Percentiles rank a stretch among this genome's conserved stretches.
Conservation (phyloP, 73 alveolate genomes). For the Loxodes magnus region DNA sequence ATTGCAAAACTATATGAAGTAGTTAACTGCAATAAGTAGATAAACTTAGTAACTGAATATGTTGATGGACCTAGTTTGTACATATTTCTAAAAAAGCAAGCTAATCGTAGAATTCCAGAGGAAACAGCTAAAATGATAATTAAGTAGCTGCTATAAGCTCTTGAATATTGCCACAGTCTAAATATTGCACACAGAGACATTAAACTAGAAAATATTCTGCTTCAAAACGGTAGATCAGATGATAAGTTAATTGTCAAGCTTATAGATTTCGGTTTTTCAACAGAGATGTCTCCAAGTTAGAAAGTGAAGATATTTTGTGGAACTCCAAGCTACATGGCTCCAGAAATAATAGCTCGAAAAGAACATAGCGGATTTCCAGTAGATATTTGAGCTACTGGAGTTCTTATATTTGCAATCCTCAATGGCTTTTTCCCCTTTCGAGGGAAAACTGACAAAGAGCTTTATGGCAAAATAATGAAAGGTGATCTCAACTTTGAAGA, state of each 20-base stretch:
- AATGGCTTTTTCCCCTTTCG: conserved; percentile 80
- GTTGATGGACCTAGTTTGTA: conserved; percentile 47
- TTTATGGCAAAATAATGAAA: conserved; percentile 47
- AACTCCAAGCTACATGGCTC: conserved; percentile 96
- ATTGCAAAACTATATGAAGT: conserved; percentile 65
- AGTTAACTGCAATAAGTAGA: conserved; percentile 41
- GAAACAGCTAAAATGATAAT: conserved; percentile 32
- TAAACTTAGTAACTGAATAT: conserved; percentile 60
- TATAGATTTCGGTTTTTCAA: conserved; percentile 80
- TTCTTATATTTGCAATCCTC: conserved; percentile 72
- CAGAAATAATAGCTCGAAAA: conserved; percentile 79
- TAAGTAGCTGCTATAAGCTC: conserved; percentile 40
- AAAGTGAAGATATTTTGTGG: conserved; percentile 80
- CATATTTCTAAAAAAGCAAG: conserved; percentile 17
- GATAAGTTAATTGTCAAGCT: conserved; percentile 39
- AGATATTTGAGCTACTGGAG: conserved; percentile 96
- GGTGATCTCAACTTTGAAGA: conserved; percentile 52
- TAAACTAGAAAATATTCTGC: conserved; percentile 55
- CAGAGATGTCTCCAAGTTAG: conserved; percentile 46
- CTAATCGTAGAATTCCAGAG: conserved; percentile 40
- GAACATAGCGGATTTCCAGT: conserved; percentile 78
- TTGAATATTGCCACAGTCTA: conserved; percentile 44
- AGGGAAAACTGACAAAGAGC: conserved; percentile 78
- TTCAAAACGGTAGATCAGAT: conserved; percentile 10
- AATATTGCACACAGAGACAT: conserved; percentile 64